Conservation (phyloP, 148 eudicot species). For the Amaranthus cruentus region DNA sequence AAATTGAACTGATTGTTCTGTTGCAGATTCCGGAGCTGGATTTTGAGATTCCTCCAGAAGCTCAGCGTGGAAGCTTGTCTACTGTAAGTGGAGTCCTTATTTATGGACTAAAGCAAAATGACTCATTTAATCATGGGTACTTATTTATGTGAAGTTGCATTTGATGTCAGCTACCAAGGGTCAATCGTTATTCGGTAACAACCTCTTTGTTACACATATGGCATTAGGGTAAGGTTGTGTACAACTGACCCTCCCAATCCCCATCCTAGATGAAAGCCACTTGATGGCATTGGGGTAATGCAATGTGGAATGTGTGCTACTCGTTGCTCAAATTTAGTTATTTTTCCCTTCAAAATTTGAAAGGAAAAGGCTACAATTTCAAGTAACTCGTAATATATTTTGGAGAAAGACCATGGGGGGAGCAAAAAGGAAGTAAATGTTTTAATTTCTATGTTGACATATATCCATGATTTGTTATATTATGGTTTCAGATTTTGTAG, state of each 20-base stretch:
- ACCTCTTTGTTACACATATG: too few relatives aligned
- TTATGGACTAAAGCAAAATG: too few relatives aligned
- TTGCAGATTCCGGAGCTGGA: slow-evolving; percentile 90
- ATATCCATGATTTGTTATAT: background rate
- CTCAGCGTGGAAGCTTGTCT: slow-evolving; percentile 93
- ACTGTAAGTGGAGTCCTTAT: slow-evolving; percentile 44
- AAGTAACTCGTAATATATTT: background rate
- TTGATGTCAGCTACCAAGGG: too few relatives aligned
- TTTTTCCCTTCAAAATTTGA: background rate
- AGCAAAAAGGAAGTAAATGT: background rate
- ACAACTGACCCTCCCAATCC: too few relatives aligned
- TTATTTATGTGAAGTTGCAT: too few relatives aligned
- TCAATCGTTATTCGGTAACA: too few relatives aligned
- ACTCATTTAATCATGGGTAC: too few relatives aligned
- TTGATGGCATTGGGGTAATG: too few relatives aligned
- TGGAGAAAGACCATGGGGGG: background rate
- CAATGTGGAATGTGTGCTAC: too few relatives aligned
- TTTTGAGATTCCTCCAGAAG: slow-evolving; percentile 95
- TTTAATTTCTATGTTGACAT: background rate
- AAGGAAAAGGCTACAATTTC: background rate
- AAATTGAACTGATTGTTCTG: slow-evolving; percentile 6
- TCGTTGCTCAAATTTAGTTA: too few relatives aligned
- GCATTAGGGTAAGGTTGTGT: too few relatives aligned
- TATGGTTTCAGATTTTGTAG: background rate
- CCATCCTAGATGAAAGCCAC: too few relatives aligned